phyloP scores from a whole-genome alignment of 1,139 yeast genomes.

The Yamadazyma atlantica region DNA sequence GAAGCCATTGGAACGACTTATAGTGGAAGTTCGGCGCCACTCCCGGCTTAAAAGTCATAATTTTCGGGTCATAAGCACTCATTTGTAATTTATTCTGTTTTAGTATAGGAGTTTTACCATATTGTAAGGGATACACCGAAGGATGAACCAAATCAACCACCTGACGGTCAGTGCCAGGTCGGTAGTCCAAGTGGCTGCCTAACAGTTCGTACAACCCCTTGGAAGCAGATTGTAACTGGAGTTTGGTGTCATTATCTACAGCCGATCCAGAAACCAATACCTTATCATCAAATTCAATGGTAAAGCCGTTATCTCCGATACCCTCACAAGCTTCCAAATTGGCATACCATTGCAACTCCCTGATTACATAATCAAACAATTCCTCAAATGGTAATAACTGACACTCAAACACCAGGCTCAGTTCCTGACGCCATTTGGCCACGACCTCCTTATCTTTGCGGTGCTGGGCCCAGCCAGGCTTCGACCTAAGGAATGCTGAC shows the following conservation, averaged over 20 bases:
- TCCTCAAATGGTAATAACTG: conserved; percentile 16
- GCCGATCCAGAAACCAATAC: conserved; percentile 18
- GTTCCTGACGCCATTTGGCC: conserved; percentile 31
- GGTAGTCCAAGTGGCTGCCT: conserved; percentile 28
- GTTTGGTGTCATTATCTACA: conserved; percentile 11
- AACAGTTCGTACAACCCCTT: conserved; percentile 15
- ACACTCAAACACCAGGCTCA: conserved; percentile 7
- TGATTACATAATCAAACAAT: conserved; percentile 23
- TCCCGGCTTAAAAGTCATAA: conserved; percentile 15
- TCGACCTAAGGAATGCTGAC: conserved; percentile 24
- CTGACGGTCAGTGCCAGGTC: conserved; percentile 30
- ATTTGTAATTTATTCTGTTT: conserved; percentile 4
- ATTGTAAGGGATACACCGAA: conserved; percentile 38
- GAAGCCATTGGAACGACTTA: conserved; percentile 33
- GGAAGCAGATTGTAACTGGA: conserved; percentile 12
- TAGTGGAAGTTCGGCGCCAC: conserved; percentile 12
- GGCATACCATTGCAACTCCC: conserved; percentile 32
- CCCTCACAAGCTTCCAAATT: conserved; percentile 14
- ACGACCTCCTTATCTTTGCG: conserved; percentile 22
- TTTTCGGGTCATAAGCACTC: conserved; percentile 12
- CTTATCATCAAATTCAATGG: conserved; percentile 19
- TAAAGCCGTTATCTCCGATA: conserved; percentile 7
- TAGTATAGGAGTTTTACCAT: conserved; percentile 29
- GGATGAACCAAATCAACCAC: conserved; percentile 47
- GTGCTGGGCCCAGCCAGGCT: conserved; percentile 31